Percentiles rank a stretch among this genome's conserved stretches.
Evolutionary conservation across 345 rosid species (phyloP).

Genomic region (Arabidopsis suecica): DNA sequence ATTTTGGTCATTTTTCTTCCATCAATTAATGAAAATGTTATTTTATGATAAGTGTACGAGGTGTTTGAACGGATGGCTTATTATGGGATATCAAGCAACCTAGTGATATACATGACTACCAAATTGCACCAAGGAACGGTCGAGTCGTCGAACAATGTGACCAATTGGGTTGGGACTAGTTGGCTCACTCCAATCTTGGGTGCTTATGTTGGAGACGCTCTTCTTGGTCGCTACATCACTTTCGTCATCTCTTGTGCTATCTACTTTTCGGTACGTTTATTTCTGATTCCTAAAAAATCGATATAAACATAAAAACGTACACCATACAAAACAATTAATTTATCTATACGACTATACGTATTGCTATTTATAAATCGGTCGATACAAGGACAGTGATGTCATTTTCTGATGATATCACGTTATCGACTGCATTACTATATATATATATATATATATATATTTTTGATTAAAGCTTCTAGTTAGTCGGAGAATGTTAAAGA

Average conservation of each 20-base stretch:
- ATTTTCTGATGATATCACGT: neutral
- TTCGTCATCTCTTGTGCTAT: slow-evolving; percentile 59
- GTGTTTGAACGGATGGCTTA: slow-evolving; percentile 89
- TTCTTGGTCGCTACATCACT: slow-evolving; percentile 86
- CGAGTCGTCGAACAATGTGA: slow-evolving; percentile 80
- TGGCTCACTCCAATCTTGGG: slow-evolving; percentile 86
- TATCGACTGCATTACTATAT: neutral
- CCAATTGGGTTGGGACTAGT: slow-evolving; percentile 87
- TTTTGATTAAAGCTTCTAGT: neutral
- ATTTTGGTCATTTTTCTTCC: too few relatives aligned
- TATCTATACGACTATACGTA: neutral
- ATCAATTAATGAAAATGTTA: too few relatives aligned
- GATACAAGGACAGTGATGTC: neutral
- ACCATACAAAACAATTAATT: neutral
- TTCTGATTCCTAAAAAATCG: neutral
- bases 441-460: too few relatives aligned
- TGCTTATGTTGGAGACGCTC: slow-evolving; percentile 87
- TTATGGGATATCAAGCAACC: slow-evolving; percentile 76
- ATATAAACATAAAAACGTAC: neutral
- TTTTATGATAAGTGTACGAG: slow-evolving; percentile 56
- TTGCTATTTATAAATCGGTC: neutral
- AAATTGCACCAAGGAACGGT: slow-evolving; percentile 87
- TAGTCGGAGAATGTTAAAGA: neutral
- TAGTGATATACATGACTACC: slow-evolving; percentile 72
- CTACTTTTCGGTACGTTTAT: slow-evolving; percentile 57